Evolutionary conservation across 495 filamentous ascomycete species (phyloP), one percentile per base, ranked within the genome.

Genomic region (Neurospora africana): DNA sequence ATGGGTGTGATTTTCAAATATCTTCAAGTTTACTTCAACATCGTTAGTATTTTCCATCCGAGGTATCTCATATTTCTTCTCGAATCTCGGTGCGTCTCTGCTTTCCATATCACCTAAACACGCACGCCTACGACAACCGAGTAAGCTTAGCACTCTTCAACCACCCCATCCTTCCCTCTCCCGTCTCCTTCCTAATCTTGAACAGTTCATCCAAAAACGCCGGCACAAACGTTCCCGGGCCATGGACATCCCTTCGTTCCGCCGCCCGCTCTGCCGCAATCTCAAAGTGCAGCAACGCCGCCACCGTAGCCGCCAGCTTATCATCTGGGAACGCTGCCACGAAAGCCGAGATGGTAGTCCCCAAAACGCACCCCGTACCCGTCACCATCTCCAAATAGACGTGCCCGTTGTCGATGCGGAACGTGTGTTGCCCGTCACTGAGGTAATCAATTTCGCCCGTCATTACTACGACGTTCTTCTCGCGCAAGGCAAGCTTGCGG

Each of bases 151-250:
- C 89, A 27, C 82, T 83, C 23, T 81, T 79, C 10, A 90, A 79
- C 89, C 89, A 91, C 15, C 74, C 76, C n/a, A 83, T 38, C 44
- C 89, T 82, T 0, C 83, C 84, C 61, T 81, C 77, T 13, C 79
- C 77, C 3, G 86, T 85, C 23, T 82, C 84, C 41, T 80, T 80
- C 69, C 85, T 82, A 69, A 89, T 86, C 15, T 78, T 82, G 76
- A 86, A 86, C 68, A 89, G 79, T 75, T 84, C 91, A 74, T 98
- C 94, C 27, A 98, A 82, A 76, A 97, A 94, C 0, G 91, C 91
- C 3, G 93, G 91, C 10, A 97, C 87, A 82, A 98, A 98, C 19
- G 92, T 95, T 2, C 94, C 94, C 0, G 94, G 93, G 0, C 94
- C 94, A 65, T 86, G 78, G 21, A 87, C 93, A 70, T 92, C 88